Base-by-base conservation (phyloP, 1,284 basidiomycete genomes). In the Coniophora puteana region DNA sequence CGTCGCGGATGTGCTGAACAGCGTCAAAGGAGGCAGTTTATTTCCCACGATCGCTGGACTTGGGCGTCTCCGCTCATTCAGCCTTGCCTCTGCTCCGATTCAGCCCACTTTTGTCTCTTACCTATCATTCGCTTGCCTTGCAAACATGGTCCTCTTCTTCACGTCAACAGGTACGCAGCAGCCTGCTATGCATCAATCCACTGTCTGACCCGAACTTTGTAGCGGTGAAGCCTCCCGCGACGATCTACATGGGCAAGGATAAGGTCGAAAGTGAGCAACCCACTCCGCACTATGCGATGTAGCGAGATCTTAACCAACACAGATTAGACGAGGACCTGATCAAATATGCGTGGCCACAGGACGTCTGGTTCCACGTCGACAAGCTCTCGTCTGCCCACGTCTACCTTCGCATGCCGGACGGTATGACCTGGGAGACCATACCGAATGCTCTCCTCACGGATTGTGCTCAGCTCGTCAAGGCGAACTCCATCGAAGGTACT, bases 381-480 rank as follows among this genome's bases (percentile, higher is more conserved):
- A 93, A 95, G 62, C 78, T 95, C 22, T 94, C 91, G 0, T 94
- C 91, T 5, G 91, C 93, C 1, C 93, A 96, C 61, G 92, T 96
- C 34, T 99, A 99, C 61, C 69, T 98, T 12, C 86, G 94, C 14
- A 81, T 97, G 68, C 76, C 88, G 0, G 74, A 80, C 5, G 67
- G 62, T n/a, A 85, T 90, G 71, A 65, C 73, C 13, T 99, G 94
- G 92, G 92, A 98, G 14, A 62, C 69, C 8, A 89, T 99, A 31
- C 94, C 95, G 0, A 76, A 86, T 39, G 68, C 78, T 0, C 67
- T 97, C 8, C 67, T 98, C 18, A 71, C 72, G 8, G 94, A 99
- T 59, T 90, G 90, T 49, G 89, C 92, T 0, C 95, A 99, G 62
- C 72, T 99, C 1, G 93, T 97, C 31, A 99, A 99, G 65, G 94